Evolutionary conservation across 169 alveolate genomes (phyloP).

Genomic region (Plasmodium adleri): DNA sequence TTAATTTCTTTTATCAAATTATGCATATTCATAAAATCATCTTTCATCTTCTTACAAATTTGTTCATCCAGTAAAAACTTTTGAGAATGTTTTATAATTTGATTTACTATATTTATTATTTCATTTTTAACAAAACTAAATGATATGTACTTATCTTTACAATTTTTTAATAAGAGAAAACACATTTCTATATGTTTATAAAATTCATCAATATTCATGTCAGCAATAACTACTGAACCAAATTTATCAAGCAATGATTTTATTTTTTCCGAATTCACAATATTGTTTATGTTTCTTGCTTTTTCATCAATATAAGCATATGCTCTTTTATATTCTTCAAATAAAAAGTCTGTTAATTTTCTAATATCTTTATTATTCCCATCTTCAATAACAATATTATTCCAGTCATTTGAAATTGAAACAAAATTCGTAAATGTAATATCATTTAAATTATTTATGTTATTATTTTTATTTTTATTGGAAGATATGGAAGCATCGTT

Average conservation of each 20-base stretch:
- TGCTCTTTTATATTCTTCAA: constrained; percentile 59
- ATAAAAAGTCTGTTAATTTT: constrained; percentile 40
- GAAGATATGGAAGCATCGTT: constrained; percentile 4
- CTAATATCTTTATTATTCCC: constrained; percentile 48
- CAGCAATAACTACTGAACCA: constrained; percentile 34
- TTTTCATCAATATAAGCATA: constrained; percentile 31
- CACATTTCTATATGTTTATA: constrained; percentile 39
- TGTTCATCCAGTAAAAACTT: constrained; percentile 41
- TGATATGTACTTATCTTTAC: constrained; percentile 72
- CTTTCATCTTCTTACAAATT: constrained; percentile 49
- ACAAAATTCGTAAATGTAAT: constrained; percentile 20
- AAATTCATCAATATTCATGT: constrained; percentile 47
- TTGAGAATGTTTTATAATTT: constrained; percentile 52
- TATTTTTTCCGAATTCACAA: constrained; percentile 41
- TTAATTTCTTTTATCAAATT: constrained; percentile 57
- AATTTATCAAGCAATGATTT: constrained; percentile 44
- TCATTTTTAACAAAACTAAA: constrained; percentile 70
- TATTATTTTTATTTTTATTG: constrained; percentile 25
- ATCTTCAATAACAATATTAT: constrained; percentile 34
- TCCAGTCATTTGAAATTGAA: constrained; percentile 41
- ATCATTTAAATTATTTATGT: constrained; percentile 15
- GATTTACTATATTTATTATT: constrained; percentile 39
- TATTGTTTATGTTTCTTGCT: constrained; percentile 18
- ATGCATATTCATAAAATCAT: constrained; percentile 46
- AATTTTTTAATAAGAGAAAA: constrained; percentile 41